Evolutionary conservation across 2,329 filamentous ascomycete species (phyloP), one percentile per base, ranked within the genome.

Genomic region (Trichoderma atroviride): DNA sequence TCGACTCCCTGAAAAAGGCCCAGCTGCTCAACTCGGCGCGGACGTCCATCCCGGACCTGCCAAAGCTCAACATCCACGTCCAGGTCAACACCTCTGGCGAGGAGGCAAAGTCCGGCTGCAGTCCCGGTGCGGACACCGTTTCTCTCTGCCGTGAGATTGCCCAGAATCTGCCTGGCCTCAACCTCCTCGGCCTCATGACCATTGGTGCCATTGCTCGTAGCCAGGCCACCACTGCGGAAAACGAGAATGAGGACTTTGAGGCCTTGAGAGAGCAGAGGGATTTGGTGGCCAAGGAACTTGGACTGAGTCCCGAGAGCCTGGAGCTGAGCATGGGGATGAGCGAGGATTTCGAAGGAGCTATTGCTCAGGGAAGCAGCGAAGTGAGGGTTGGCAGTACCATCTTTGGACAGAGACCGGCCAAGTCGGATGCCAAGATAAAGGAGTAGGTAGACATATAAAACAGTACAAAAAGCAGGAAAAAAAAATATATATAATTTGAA

Each of bases 301-400:
- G 76, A 0, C 67, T 82, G 61, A 78, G 83, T 19, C 81, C 83
- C n/a, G 85, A 85, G 71, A 72, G 70, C n/a, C 78, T 97, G 75
- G 94, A 97, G 83, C 80, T 98, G 80, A 97, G 94, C 80, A 99
- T 99, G 95, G 95, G 95, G 7, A 99, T 99, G 96, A 97, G 94
- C 78, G 89, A 93, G 76, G 96, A 99, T 80, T 99, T 95, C 79
- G 94, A 97, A 83, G 92, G 91, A 9, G 96, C 96, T 0, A 90
- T 98, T 76, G 81, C 80, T 14, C 83, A 93, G 83, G 96, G 96
- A 0, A 97, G 94, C 81, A 86, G 88, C 74, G 94, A 98, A 84
- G 94, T 99, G 6, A 87, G 96, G 69, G 89, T 99, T 10, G 96
- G 96, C 1, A 98, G 93, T 77, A 95, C 92, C 2, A 97, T 99